Conservation (phyloP, 208 protist species). For the Acanthamoeba quina region DNA sequence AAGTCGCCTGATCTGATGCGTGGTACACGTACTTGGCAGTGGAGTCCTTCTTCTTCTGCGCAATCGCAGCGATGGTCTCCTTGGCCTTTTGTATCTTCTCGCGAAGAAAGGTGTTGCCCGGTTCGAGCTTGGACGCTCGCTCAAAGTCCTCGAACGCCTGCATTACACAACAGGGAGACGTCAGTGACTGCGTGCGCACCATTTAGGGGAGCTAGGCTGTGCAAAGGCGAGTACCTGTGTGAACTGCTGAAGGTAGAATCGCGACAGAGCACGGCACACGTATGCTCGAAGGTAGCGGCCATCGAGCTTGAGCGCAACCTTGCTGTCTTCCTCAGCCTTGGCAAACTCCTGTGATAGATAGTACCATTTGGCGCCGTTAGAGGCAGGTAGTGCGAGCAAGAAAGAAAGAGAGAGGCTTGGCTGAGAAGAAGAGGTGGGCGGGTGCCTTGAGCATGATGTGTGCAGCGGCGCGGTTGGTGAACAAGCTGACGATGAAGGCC, state of each 20-base stretch:
- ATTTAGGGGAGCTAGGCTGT: too few relatives aligned
- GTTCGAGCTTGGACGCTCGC: conserved; percentile 45
- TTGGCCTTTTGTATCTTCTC: conserved; percentile 68
- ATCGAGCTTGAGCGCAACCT: conserved; percentile 58
- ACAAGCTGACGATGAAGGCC: conserved; percentile 53
- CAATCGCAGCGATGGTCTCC: conserved; percentile 46
- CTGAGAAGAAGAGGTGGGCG: neutral
- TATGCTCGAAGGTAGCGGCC: conserved; percentile 23
- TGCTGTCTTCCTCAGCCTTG: conserved; percentile 64
- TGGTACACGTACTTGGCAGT: conserved; percentile 14
- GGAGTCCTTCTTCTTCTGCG: conserved; percentile 64
- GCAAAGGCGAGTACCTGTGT: neutral
- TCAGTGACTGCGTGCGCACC: neutral
- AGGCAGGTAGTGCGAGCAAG: neutral
- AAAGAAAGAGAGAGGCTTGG: neutral
- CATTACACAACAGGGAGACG: neutral
- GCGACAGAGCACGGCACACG: conserved; percentile 34
- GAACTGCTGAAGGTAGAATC: conserved; percentile 58
- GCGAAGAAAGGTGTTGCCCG: conserved; percentile 20
- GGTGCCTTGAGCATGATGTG: conserved; percentile 57
- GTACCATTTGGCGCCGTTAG: neutral
- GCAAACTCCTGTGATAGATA: conserved; percentile 19
- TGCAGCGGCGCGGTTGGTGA: conserved; percentile 36
- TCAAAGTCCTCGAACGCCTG: conserved; percentile 53
- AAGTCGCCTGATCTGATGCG: too few relatives aligned